A percentile compares a stretch with the other conserved stretches of the same genome.
Evolutionary conservation across 192 early-diverging fungal genomes (phyloP).

Genomic region (Mycoemilia scoparia): DNA sequence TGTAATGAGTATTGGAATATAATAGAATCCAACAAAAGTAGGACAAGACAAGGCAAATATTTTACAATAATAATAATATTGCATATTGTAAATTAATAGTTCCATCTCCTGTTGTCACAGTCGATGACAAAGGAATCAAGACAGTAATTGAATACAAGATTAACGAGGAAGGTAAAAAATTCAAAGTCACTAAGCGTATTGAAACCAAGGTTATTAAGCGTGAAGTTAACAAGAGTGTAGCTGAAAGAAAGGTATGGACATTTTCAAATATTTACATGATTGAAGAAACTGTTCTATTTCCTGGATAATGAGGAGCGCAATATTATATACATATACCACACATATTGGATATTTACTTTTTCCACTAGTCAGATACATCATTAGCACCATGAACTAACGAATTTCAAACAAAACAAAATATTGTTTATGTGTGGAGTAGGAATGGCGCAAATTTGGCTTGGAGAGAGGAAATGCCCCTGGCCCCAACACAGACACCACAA

Average conservation of each 20-base stretch:
- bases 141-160: conserved; percentile 58
- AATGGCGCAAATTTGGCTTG: conserved; percentile 89
- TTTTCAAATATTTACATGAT: too few species aligned
- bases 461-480: conserved; percentile 58
- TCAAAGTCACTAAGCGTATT: conserved; percentile 73
- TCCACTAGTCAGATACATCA: too few species aligned
- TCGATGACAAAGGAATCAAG: conserved; percentile 61
- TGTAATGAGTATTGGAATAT: too few species aligned
- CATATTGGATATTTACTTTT: too few species aligned
- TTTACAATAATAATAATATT: too few species aligned
- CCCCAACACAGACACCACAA: conserved; percentile 77
- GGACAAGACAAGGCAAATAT: too few species aligned
- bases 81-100: too few species aligned
- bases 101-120: conserved; percentile 7
- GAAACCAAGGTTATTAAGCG: conserved; percentile 58
- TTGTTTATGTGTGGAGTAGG: conserved; percentile 35
- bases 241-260: conserved; percentile 63
- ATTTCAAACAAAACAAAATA: not conserved
- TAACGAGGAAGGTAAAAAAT: conserved; percentile 86
- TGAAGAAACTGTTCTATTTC: not conserved
- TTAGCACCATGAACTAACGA: too few species aligned
- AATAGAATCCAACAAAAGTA: too few species aligned
- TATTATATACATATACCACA: too few species aligned
- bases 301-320: too few species aligned
- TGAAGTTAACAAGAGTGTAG: conserved; percentile 73